These are phyloP conservation scores for Tolypocladium endophyticum DNA, from an alignment of 2,329 filamentous ascomycete genomes.

Conservation along the genomic window DNA sequence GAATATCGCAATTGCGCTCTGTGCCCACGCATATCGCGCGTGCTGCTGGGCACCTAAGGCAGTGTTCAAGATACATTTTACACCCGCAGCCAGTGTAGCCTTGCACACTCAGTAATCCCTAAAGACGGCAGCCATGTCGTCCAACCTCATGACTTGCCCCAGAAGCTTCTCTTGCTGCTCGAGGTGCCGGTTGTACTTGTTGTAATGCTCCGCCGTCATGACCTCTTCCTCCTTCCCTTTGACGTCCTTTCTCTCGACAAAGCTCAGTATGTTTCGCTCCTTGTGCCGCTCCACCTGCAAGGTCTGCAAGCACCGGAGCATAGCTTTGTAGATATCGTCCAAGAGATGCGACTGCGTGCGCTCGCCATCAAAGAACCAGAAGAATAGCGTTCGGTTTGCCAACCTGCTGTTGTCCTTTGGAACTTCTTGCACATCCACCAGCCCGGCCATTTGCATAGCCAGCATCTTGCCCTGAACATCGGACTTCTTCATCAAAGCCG, in stretches of 20 bases:
- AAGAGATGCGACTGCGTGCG: slow-evolving; percentile 60
- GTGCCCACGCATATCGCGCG: not conserved
- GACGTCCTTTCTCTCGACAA: slow-evolving; percentile 79
- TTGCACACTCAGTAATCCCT: slow-evolving; percentile 55
- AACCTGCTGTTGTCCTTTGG: slow-evolving; percentile 76
- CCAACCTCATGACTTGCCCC: slow-evolving; percentile 68
- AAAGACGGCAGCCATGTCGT: slow-evolving; percentile 75
- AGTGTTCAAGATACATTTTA: not conserved
- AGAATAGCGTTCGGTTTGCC: slow-evolving; percentile 75
- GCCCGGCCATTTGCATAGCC: slow-evolving; percentile 74
- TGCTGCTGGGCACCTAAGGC: not conserved
- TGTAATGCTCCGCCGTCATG: slow-evolving; percentile 63
- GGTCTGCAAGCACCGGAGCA: slow-evolving; percentile 76
- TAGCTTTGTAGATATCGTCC: slow-evolving; percentile 79
- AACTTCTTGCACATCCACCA: slow-evolving; percentile 88
- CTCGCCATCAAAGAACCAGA: slow-evolving; percentile 82
- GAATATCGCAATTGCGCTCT: not conserved
- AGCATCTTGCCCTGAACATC: slow-evolving; percentile 79
- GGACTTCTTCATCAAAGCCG: slow-evolving; percentile 74
- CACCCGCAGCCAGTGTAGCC: not conserved
- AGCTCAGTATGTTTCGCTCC: slow-evolving; percentile 62
- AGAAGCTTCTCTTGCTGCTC: slow-evolving; percentile 64
- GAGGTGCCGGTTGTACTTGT: slow-evolving; percentile 46
- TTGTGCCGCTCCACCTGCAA: slow-evolving; percentile 65
- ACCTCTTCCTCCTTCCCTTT: slow-evolving; percentile 74